Conservation (phyloP, 768 basidiomycete genomes). For the Pholiota molesta region DNA sequence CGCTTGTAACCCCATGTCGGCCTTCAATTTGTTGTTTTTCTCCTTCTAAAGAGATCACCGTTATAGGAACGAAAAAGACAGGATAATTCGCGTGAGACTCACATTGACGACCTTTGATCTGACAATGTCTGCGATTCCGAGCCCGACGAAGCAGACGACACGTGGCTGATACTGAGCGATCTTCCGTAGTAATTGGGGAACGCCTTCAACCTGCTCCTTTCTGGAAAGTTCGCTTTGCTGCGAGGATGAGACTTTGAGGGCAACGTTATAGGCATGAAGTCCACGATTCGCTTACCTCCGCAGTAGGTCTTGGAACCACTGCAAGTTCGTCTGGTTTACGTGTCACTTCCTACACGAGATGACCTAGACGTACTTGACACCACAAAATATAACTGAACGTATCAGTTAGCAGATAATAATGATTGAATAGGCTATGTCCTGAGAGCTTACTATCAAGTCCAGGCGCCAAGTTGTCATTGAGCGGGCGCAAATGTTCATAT, state of each 20-base stretch:
- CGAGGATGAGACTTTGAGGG: background rate
- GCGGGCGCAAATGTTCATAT: constrained; percentile 19
- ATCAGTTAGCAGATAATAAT: background rate
- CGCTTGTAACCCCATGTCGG: constrained; percentile 46
- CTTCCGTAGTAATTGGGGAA: constrained; percentile 63
- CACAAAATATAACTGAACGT: constrained; percentile 74
- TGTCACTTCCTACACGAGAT: background rate
- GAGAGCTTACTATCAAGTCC: constrained; percentile 20
- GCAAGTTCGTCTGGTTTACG: constrained; percentile 66
- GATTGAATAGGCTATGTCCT: background rate
- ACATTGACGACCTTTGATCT: constrained; percentile 29
- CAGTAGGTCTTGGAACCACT: constrained; percentile 72
- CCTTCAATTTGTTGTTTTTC: constrained; percentile 12
- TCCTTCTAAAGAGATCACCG: background rate
- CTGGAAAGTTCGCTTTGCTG: constrained; percentile 59
- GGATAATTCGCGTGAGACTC: constrained; percentile 8
- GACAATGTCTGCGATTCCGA: constrained; percentile 54
- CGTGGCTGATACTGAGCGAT: constrained; percentile 57
- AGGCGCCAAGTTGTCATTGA: constrained; percentile 18
- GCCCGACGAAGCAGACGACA: constrained; percentile 79
- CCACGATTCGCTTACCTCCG: constrained; percentile 44
- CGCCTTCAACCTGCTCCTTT: constrained; percentile 53
- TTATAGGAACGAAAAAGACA: background rate
- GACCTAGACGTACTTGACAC: constrained; percentile 66
- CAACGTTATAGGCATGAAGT: background rate